Evolutionary conservation across 495 filamentous ascomycete genomes (phyloP).

Genomic region (Aeminium ludgeri): DNA sequence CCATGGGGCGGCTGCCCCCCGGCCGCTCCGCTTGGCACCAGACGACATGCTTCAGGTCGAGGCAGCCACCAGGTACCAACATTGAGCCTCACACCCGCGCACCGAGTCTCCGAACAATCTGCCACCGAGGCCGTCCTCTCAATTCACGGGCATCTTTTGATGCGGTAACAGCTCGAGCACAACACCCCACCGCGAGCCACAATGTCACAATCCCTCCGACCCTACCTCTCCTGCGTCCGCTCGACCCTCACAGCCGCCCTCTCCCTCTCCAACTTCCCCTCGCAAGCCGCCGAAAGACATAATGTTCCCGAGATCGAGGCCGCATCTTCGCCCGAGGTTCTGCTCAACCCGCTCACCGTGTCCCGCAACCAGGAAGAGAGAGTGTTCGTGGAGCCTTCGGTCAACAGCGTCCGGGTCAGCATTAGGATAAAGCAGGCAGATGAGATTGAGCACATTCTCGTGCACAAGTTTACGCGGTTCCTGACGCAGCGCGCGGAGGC

Average conservation of each 20-base stretch:
- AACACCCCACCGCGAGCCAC: conserved; percentile 21
- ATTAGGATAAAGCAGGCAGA: conserved; percentile 99
- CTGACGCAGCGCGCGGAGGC: conserved; percentile 90
- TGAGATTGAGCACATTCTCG: conserved; percentile 92
- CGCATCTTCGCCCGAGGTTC: conserved; percentile 73
- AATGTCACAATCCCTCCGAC: conserved; percentile 88
- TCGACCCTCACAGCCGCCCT: conserved; percentile 87
- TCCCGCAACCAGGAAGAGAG: conserved; percentile 89
- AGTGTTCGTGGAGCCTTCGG: conserved; percentile 81
- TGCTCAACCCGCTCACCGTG: conserved; percentile 79
- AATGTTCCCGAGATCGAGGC: conserved; percentile 98
- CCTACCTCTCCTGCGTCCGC: conserved; percentile 92
- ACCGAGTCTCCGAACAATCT: background rate
- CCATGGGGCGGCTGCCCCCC: no score
- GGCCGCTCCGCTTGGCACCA: no score
- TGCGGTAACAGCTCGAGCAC: conserved; percentile 2
- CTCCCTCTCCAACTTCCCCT: conserved; percentile 92
- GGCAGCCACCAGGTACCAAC: background rate
- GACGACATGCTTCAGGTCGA: no score
- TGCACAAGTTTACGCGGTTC: conserved; percentile 96
- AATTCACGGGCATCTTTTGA: background rate
- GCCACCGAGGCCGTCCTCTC: no score
- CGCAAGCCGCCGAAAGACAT: conserved; percentile 85
- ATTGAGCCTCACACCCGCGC: background rate
- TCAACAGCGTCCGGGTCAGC: conserved; percentile 89